Evolutionary conservation across 2,329 filamentous ascomycete genomes (phyloP).

Genomic region (Colletotrichum tropicicola): DNA sequence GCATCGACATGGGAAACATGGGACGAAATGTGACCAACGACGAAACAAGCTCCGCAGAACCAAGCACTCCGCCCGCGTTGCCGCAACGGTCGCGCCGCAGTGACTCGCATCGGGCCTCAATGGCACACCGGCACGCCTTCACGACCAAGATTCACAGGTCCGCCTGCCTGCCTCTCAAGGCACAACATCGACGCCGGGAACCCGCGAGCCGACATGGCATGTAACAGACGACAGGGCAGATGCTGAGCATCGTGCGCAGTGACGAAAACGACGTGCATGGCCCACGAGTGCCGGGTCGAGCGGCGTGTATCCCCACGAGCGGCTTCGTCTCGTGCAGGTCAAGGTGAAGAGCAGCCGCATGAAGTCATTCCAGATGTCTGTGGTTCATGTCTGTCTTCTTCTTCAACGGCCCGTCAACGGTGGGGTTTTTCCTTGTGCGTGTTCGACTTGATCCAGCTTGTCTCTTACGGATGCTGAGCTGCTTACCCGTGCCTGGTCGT

Average conservation of each 20-base stretch:
- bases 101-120: background rate
- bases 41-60: slow-evolving; percentile 19
- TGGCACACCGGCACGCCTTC: background rate
- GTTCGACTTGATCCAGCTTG: background rate
- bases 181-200: background rate
- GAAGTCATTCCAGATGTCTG: background rate
- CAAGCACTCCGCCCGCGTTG: background rate
- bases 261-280: background rate
- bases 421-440: background rate
- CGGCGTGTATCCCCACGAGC: background rate
- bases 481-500: background rate
- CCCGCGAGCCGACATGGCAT: slow-evolving; percentile 1
- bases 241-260: background rate
- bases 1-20: slow-evolving; percentile 19
- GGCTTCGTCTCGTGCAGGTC: background rate
- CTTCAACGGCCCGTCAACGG: background rate
- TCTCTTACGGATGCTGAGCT: background rate
- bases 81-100: slow-evolving; percentile 1
- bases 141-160: background rate
- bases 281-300: background rate
- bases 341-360: background rate
- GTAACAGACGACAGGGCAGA: background rate
- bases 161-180: background rate
- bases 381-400: background rate
- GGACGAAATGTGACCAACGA: slow-evolving; percentile 21